phyloP scores from a whole-genome alignment of 2,329 filamentous ascomycete species.

The Claviceps sp. region DNA sequence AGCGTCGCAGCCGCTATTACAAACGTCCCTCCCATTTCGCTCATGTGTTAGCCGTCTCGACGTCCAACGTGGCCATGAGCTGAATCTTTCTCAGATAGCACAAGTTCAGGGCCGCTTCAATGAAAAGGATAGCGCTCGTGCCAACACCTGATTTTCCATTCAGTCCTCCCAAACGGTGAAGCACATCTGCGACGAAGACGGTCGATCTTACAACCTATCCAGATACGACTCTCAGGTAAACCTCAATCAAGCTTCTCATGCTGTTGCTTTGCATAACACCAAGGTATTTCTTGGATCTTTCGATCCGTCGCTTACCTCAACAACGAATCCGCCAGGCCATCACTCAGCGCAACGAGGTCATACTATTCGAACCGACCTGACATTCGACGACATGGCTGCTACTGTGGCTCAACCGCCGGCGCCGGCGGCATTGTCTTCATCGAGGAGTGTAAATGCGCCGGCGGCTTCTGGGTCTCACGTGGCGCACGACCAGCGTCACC shows the following conservation, averaged over 20 bases:
- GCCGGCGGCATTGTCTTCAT: conserved; percentile 7
- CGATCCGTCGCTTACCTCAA: neutral
- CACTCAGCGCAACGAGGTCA: neutral
- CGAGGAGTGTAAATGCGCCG: conserved; percentile 7
- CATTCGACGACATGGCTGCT: conserved; percentile 15
- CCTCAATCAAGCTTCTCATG: neutral
- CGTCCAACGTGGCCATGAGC: conserved; percentile 2
- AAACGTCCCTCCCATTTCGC: neutral
- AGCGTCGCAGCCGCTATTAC: neutral
- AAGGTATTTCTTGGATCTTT: neutral
- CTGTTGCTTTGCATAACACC: neutral
- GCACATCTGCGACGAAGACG: neutral
- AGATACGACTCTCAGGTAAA: neutral
- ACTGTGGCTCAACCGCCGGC: conserved; percentile 20
- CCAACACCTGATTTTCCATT: neutral
- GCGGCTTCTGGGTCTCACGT: conserved; percentile 6
- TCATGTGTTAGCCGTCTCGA: neutral
- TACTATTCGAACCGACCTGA: neutral
- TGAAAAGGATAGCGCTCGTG: neutral
- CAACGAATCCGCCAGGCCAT: neutral
- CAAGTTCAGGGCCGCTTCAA: neutral
- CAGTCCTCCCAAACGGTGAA: neutral
- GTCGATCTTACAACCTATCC: neutral
- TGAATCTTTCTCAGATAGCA: conserved; percentile 6
- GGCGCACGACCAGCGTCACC: conserved; percentile 1